A percentile compares a stretch with the other conserved stretches of the same genome.
phyloP scores from a whole-genome alignment of 2,329 filamentous ascomycete genomes.

The Clarireedia homoeocarpa region DNA sequence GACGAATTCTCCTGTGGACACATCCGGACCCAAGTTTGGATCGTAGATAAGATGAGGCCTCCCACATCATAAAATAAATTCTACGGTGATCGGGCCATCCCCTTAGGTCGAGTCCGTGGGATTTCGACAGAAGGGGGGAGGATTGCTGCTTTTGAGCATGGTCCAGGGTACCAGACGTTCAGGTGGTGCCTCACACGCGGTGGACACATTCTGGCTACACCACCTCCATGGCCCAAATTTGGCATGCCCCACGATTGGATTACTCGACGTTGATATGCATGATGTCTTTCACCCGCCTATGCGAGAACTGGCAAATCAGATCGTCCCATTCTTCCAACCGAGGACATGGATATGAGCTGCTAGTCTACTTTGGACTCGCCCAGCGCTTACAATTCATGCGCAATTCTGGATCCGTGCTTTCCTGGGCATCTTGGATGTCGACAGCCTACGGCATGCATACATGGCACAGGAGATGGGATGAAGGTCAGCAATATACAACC shows the following conservation, averaged over 20 bases:
- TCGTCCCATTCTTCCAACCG: neutral
- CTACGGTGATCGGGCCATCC: neutral
- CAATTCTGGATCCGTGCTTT: neutral
- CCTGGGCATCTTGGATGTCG: neutral
- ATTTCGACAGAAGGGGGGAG: neutral
- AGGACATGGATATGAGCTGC: neutral
- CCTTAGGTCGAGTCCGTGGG: conserved; percentile 3
- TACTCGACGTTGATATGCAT: conserved; percentile 12
- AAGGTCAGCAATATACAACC: neutral
- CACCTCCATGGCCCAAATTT: conserved; percentile 18
- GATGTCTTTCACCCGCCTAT: neutral
- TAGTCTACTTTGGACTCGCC: conserved; percentile 2
- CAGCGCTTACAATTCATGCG: conserved; percentile 6
- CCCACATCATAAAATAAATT: neutral
- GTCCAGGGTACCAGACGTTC: neutral
- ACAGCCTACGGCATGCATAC: neutral
- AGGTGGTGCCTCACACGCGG: neutral
- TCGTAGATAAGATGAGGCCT: conserved; percentile 14
- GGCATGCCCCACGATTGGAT: conserved; percentile 17
- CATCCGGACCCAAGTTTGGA: conserved; percentile 17
- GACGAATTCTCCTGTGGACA: conserved; percentile 17
- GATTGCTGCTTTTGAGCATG: conserved; percentile 6
- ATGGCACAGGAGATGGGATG: neutral
- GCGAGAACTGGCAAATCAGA: neutral
- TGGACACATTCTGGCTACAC: neutral